Conservation (phyloP, 805 yeast species). For the Yarrowia sp. region DNA sequence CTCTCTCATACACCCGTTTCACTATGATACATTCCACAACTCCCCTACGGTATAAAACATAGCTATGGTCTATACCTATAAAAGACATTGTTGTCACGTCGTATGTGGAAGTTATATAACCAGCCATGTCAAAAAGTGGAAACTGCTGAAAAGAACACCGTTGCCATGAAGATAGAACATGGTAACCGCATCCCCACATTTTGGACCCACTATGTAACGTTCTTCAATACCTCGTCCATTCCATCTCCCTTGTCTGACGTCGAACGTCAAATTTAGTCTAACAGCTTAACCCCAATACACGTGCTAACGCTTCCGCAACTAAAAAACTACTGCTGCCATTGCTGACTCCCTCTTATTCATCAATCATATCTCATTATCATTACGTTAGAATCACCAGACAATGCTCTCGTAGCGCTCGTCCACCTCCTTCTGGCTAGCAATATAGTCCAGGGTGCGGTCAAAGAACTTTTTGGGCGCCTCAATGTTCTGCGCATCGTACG, state of each 20-base stretch:
- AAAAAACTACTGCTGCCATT: not conserved
- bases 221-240: no score
- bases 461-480: constrained; percentile 62
- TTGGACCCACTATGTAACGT: no score
- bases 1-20: no score
- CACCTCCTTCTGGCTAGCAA: constrained; percentile 68
- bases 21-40: not conserved
- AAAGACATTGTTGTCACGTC: not conserved
- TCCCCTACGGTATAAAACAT: constrained; percentile 1
- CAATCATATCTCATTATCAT: constrained; percentile 38
- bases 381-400: constrained; percentile 42
- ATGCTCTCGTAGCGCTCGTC: constrained; percentile 74
- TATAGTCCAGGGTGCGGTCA: constrained; percentile 73
- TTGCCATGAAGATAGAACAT: no score
- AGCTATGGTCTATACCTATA: constrained; percentile 3
- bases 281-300: no score
- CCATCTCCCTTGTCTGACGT: no score
- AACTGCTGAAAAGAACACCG: no score
- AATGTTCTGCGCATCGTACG: constrained; percentile 43
- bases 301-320: no score
- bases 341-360: not conserved
- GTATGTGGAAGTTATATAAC: no score
- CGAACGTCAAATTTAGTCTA: no score
- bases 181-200: no score
- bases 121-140: no score